Percentiles rank a stretch among this genome's conserved stretches.
These are phyloP conservation scores for Telopea speciosissima DNA, from an alignment of 177 flowering plant species.

Conservation along the genomic window DNA sequence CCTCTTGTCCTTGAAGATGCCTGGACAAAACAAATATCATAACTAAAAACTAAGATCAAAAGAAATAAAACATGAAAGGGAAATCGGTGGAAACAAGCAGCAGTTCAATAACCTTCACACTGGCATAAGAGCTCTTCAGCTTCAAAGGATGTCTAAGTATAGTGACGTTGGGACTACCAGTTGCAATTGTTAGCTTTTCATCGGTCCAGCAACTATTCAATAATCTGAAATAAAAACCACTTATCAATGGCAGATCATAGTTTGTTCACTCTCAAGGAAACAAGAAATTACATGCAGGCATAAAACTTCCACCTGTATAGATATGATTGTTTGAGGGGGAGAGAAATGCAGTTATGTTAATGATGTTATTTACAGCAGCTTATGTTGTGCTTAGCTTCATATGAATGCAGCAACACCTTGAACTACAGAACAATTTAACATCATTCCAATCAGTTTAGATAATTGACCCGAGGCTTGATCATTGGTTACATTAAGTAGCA, in stretches of 20 bases:
- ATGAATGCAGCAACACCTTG: background rate
- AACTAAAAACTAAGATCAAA: background rate
- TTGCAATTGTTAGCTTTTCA: slow-evolving; percentile 43
- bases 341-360: background rate
- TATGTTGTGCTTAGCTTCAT: background rate
- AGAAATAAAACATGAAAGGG: background rate
- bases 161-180: slow-evolving; percentile 26
- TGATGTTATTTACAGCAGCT: background rate
- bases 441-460: background rate
- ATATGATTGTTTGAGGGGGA: background rate
- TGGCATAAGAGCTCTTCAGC: slow-evolving; percentile 49
- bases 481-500: background rate
- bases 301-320: too few relatives aligned
- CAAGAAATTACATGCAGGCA: background rate
- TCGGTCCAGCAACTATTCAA: slow-evolving; percentile 33
- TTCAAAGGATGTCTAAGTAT: slow-evolving; percentile 38
- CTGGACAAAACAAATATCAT: slow-evolving; percentile 18
- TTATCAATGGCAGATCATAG: too few relatives aligned
- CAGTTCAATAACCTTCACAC: slow-evolving; percentile 28
- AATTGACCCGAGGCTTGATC: background rate
- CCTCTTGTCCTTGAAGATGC: slow-evolving; percentile 33
- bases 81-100: background rate
- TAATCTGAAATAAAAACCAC: slow-evolving; percentile 22
- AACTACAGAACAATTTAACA: background rate
- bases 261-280: too few relatives aligned